Evolutionary conservation across 2,329 filamentous ascomycete species (phyloP), one percentile per base, ranked within the genome.

Genomic region (Alternaria angustiovoidea): DNA sequence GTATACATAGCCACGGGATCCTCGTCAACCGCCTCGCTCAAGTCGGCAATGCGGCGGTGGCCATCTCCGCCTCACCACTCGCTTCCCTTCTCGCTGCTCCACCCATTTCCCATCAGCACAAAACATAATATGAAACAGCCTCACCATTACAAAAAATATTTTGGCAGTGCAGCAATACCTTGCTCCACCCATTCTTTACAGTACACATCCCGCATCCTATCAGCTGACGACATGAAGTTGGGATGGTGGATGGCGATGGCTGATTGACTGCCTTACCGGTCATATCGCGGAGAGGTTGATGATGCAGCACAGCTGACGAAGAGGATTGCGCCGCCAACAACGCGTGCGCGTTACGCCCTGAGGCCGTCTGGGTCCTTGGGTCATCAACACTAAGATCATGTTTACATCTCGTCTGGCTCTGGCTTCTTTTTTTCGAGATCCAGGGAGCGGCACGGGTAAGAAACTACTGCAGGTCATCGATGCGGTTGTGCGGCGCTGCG

Each of bases 1-100:
- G 44, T 52, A 56, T 57, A 64, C 63, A 66, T 65, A 65, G 66
- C 64, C 64, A 68, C 64, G 57, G 58, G 60, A 59, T 46, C 59
- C 54, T 38, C 38, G 49, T 53, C 38, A 61, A 53, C 59, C 59
- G 63, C 65, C 49, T 63, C 57, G 42, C 34, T 36, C 20, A 42
- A 48, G 44, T 46, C 41, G 48, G 32, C 51, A 26, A 44, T 38
- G 44, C 54, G 41, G 30, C 32, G 46, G 20, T 32, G 46, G 22
- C 24, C 46, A 39, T 28, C 36, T 28, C 36, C 44, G 51, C 49
- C 52, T 61, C 57, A 54, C 49, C 39, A 54, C 42, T 47, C 42
- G 32, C 42, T 46, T 61, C 36, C 41, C 39, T 36, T 43, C 20
- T n/a, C 14, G 30, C 52, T 18, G 26, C 18, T 34, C 39, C 30